A percentile compares a stretch with the other conserved stretches of the same genome.
Conservation (phyloP, 169 alveolate genomes). For the Babesia ovata region DNA sequence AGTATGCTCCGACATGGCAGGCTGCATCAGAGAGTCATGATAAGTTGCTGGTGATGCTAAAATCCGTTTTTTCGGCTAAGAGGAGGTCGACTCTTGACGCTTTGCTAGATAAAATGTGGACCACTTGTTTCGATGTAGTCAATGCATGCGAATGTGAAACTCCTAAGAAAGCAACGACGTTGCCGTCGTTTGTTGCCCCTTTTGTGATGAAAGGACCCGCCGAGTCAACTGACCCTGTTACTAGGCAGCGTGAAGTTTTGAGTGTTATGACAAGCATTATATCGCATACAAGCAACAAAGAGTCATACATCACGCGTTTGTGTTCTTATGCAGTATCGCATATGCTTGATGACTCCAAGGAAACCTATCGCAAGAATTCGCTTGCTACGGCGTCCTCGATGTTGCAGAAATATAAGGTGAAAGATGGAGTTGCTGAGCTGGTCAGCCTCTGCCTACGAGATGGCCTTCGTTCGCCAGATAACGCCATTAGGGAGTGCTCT, state of each 20-base stretch:
- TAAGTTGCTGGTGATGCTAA: not conserved
- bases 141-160: no score
- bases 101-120: constrained; percentile 17
- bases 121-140: not conserved
- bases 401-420: constrained; percentile 31
- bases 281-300: constrained; percentile 25
- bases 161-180: not conserved
- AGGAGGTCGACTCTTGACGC: not conserved
- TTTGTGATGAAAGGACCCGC: not conserved
- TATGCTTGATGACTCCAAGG: constrained; percentile 18
- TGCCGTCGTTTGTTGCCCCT: constrained; percentile 9
- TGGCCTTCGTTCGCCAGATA: constrained; percentile 42
- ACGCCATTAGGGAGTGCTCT: constrained; percentile 26
- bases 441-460: constrained; percentile 31
- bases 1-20: constrained; percentile 61
- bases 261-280: constrained; percentile 12
- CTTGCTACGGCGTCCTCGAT: constrained; percentile 28
- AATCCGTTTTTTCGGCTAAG: constrained; percentile 8
- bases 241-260: constrained; percentile 50
- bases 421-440: not conserved
- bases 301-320: not conserved
- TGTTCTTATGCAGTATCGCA: constrained; percentile 33
- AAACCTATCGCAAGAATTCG: constrained; percentile 26
- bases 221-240: constrained; percentile 38
- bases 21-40: constrained; percentile 26